These are phyloP conservation scores for Monosporascus sp. DNA, from an alignment of 2,329 filamentous ascomycete genomes.

Conservation along the genomic window DNA sequence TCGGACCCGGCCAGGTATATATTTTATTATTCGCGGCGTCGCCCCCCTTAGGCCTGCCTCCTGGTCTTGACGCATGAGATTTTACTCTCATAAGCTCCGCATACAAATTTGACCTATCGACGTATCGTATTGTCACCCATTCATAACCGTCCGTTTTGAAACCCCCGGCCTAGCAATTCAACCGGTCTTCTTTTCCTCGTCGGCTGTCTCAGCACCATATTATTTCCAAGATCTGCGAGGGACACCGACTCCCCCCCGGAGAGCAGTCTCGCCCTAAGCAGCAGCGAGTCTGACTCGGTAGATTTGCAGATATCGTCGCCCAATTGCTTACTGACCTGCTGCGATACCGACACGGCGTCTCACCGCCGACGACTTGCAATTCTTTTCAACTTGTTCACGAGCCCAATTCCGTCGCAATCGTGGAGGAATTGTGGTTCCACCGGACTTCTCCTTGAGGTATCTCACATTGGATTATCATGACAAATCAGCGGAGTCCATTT, in stretches of 20 bases:
- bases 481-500: constrained; percentile 34
- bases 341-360: neutral
- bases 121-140: constrained; percentile 11
- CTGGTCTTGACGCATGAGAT: neutral
- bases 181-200: constrained; percentile 11
- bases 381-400: constrained; percentile 2
- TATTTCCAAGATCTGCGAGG: neutral
- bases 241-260: neutral
- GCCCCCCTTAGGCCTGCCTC: neutral
- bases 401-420: constrained; percentile 12
- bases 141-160: constrained; percentile 14
- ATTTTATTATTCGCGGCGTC: constrained; percentile 3
- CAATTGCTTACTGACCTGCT: neutral
- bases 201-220: constrained; percentile 3
- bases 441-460: constrained; percentile 20
- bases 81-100: neutral
- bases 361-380: neutral
- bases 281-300: neutral
- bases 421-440: constrained; percentile 24
- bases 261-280: neutral
- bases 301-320: neutral
- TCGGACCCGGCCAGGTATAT: constrained; percentile 10
- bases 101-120: constrained; percentile 3
- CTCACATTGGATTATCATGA: constrained; percentile 39
- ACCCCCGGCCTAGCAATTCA: constrained; percentile 20